Evolutionary conservation across 2,329 filamentous ascomycete genomes (phyloP).

Genomic region (Trichoderma sp.): DNA sequence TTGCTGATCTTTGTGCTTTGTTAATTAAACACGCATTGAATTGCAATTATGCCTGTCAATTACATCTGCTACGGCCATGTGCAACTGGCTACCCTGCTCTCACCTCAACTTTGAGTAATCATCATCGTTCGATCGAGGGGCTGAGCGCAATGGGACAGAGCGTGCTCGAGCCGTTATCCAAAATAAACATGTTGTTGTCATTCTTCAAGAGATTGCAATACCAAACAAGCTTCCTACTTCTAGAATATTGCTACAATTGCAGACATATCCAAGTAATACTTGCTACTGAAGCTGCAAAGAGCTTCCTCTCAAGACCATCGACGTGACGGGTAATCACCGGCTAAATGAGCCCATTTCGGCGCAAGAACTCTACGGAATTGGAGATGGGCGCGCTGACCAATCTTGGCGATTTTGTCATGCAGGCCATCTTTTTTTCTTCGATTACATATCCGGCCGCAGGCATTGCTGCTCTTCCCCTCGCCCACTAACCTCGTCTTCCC

Average conservation of each 20-base stretch:
- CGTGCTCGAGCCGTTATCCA: background rate
- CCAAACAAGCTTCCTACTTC: background rate
- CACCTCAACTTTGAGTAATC: background rate
- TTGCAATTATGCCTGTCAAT: background rate
- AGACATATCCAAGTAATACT: background rate
- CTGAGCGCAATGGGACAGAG: background rate
- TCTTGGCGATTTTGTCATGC: slow-evolving; percentile 26
- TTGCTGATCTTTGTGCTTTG: background rate
- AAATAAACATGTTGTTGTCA: background rate
- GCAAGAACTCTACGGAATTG: background rate
- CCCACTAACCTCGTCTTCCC: background rate
- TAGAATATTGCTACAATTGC: background rate
- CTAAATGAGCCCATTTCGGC: slow-evolving; percentile 2
- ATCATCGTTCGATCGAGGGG: background rate
- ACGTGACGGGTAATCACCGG: slow-evolving; percentile 1
- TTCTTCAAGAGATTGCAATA: background rate
- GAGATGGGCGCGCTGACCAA: slow-evolving; percentile 29
- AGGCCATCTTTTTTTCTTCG: slow-evolving; percentile 25
- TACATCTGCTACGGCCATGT: background rate
- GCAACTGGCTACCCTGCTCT: background rate
- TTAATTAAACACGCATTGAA: background rate
- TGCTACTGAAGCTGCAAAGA: background rate
- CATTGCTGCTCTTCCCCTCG: slow-evolving; percentile 9
- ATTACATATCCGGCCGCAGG: slow-evolving; percentile 20
- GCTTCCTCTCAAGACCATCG: background rate